A percentile compares a stretch with the other conserved stretches of the same genome.
phyloP scores from a whole-genome alignment of 805 yeast species.

The Nakazawaea pomicola region DNA sequence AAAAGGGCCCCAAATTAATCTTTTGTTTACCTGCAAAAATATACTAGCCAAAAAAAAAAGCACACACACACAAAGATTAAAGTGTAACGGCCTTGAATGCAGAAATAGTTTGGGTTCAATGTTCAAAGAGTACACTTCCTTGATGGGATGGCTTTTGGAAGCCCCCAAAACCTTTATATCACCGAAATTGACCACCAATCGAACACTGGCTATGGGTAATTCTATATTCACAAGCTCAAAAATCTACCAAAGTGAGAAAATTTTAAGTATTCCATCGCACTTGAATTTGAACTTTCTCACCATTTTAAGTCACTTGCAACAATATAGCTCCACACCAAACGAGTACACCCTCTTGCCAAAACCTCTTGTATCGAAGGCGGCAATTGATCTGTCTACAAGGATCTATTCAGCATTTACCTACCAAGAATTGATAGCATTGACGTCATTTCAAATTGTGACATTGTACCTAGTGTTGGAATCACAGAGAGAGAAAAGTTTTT shows the following conservation, averaged over 20 bases:
- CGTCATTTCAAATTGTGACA: constrained; percentile 57
- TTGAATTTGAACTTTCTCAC: constrained; percentile 57
- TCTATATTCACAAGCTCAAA: constrained; percentile 44
- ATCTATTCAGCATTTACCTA: constrained; percentile 28
- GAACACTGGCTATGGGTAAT: constrained; percentile 51
- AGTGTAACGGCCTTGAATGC: no score
- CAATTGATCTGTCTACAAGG: constrained; percentile 20
- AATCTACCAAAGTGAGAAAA: constrained; percentile 35
- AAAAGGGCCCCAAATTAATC: no score
- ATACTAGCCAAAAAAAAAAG: not conserved
- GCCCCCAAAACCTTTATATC: constrained; percentile 28
- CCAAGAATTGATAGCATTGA: constrained; percentile 34
- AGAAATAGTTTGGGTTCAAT: no score
- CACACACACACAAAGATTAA: constrained; percentile 7
- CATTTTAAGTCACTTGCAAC: constrained; percentile 38
- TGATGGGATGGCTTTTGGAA: constrained; percentile 29
- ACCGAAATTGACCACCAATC: constrained; percentile 34
- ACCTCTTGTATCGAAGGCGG: no score
- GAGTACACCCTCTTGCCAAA: no score
- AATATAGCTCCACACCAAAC: no score
- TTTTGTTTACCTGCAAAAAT: not conserved
- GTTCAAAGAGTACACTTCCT: constrained; percentile 3
- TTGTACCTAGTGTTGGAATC: constrained; percentile 45
- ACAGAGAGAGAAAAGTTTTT: constrained; percentile 41
- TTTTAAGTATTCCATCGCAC: constrained; percentile 54